These are phyloP conservation scores for Ogataea trehaloabstinens DNA, from an alignment of 805 yeast species.

Conservation along the genomic window DNA sequence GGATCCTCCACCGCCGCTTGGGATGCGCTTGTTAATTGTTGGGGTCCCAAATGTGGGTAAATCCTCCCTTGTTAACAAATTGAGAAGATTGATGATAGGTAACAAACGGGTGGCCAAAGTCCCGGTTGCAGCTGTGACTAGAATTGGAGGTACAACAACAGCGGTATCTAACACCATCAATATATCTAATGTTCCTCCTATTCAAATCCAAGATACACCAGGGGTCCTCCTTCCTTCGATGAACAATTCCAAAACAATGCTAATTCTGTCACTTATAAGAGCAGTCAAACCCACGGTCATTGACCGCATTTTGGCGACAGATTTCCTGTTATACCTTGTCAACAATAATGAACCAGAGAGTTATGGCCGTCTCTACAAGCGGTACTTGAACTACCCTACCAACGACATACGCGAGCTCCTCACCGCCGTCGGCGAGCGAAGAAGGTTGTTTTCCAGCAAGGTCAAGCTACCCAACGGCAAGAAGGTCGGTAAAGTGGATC, in stretches of 20 bases:
- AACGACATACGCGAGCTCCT: constrained; percentile 64
- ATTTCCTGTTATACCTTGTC: constrained; percentile 71
- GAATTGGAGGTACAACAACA: constrained; percentile 87
- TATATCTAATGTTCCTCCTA: constrained; percentile 56
- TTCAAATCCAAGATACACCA: constrained; percentile 84
- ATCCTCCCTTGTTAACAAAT: constrained; percentile 76
- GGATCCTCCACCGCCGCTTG: constrained; percentile 79
- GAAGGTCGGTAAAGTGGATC: constrained; percentile 2
- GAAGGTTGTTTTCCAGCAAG: constrained; percentile 28
- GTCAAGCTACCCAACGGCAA: constrained; percentile 42
- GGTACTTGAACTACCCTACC: constrained; percentile 60
- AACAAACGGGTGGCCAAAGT: constrained; percentile 28
- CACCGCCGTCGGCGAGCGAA: constrained; percentile 42
- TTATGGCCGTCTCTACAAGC: constrained; percentile 40
- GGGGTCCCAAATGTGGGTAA: constrained; percentile 99
- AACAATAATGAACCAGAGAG: constrained; percentile 54
- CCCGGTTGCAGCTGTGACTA: constrained; percentile 83
- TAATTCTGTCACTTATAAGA: constrained; percentile 70
- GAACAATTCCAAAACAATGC: constrained; percentile 63
- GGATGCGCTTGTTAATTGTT: constrained; percentile 69
- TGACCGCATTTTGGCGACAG: constrained; percentile 85
- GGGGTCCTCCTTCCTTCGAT: constrained; percentile 86
- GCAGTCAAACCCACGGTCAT: constrained; percentile 67
- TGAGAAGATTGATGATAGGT: constrained; percentile 43
- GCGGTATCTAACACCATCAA: constrained; percentile 73